A percentile compares a stretch with the other conserved stretches of the same genome.
Evolutionary conservation across 805 yeast species (phyloP).

Genomic region (Ogataea minuta): DNA sequence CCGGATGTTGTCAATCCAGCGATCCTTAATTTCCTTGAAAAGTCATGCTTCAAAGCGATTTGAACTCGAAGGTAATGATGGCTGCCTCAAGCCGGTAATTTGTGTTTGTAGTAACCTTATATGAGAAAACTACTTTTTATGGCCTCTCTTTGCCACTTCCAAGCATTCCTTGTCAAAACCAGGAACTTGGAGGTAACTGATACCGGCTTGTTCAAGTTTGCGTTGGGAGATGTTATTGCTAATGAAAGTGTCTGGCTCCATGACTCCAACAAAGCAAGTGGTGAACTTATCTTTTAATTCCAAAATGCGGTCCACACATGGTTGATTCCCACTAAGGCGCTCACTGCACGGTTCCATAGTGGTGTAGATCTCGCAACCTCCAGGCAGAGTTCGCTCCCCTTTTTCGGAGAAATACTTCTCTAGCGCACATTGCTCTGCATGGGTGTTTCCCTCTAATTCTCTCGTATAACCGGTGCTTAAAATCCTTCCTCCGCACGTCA

Average conservation of each 20-base stretch:
- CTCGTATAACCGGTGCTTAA: slow-evolving; percentile 86
- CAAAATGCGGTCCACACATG: slow-evolving; percentile 82
- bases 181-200: slow-evolving; percentile 75
- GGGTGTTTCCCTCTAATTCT: slow-evolving; percentile 92
- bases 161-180: slow-evolving; percentile 77
- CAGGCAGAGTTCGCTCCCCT: slow-evolving; percentile 50
- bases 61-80: neutral
- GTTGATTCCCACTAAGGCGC: slow-evolving; percentile 83
- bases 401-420: slow-evolving; percentile 58
- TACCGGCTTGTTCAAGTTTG: slow-evolving; percentile 52
- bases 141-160: slow-evolving; percentile 72
- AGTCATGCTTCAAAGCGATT: too few species aligned
- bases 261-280: slow-evolving; percentile 86
- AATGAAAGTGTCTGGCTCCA: slow-evolving; percentile 90
- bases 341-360: slow-evolving; percentile 97
- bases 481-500: slow-evolving; percentile 63
- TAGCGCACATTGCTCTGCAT: slow-evolving; percentile 94
- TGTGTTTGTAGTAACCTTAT: too few species aligned
- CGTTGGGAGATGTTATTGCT: slow-evolving; percentile 63
- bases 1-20: too few species aligned
- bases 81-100: too few species aligned
- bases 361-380: slow-evolving; percentile 80
- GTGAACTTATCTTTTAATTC: slow-evolving; percentile 46
- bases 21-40: too few species aligned
- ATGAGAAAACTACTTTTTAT: slow-evolving; percentile 41